Conservation (phyloP, 192 early-diverging fungal species). For the Helicostylum pulchrum region DNA sequence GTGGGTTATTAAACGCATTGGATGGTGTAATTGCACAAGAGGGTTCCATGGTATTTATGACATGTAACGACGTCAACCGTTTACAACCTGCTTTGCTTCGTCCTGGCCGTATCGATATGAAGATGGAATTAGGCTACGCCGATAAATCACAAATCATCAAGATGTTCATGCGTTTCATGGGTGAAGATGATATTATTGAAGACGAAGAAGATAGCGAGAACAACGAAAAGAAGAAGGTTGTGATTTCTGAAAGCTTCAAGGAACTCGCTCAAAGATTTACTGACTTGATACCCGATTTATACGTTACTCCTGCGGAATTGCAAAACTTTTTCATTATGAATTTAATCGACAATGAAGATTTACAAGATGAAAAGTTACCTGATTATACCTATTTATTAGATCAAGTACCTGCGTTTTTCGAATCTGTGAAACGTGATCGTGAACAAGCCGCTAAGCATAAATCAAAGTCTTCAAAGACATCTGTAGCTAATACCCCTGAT, state of each 20-base stretch:
- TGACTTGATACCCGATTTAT: constrained; percentile 18
- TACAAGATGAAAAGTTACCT: neutral
- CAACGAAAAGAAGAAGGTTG: neutral
- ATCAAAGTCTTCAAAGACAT: neutral
- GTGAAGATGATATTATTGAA: neutral
- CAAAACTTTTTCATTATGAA: constrained; percentile 35
- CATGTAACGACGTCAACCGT: constrained; percentile 44
- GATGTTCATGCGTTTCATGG: constrained; percentile 37
- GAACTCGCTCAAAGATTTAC: constrained; percentile 1
- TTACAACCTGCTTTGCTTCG: constrained; percentile 50
- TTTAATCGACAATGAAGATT: constrained; percentile 1
- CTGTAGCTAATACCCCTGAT: too few relatives aligned
- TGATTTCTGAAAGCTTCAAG: neutral
- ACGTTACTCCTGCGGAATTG: constrained; percentile 28
- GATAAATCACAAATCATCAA: constrained; percentile 39
- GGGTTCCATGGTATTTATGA: constrained; percentile 51
- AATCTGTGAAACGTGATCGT: constrained; percentile 25
- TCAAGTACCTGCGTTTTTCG: constrained; percentile 17
- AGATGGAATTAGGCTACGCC: constrained; percentile 49
- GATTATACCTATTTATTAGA: constrained; percentile 11
- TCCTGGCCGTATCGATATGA: constrained; percentile 51
- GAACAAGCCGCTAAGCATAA: constrained; percentile 21
- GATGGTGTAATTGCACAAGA: constrained; percentile 53
- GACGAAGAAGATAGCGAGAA: neutral
- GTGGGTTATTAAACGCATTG: constrained; percentile 46